These are phyloP conservation scores for Anacardium occidentale DNA, from an alignment of 345 rosid genomes.

Conservation along the genomic window DNA sequence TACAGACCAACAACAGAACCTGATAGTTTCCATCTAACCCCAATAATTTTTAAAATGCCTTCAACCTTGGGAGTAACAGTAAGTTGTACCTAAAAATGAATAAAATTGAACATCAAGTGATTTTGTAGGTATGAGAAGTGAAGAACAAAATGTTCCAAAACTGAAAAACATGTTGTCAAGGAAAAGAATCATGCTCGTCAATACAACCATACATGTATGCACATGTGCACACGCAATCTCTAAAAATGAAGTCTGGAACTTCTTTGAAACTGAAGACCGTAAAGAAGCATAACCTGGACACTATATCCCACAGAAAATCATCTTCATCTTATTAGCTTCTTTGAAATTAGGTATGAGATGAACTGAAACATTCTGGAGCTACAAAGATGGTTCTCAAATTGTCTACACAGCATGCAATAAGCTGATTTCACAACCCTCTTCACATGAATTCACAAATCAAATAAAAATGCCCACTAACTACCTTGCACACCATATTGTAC, in stretches of 20 bases:
- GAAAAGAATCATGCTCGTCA: background rate
- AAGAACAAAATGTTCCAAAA: background rate
- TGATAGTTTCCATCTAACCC: constrained; percentile 89
- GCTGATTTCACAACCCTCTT: constrained; percentile 1
- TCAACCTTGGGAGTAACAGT: constrained; percentile 77
- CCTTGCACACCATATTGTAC: background rate
- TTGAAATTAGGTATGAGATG: too few species aligned
- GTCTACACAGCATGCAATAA: background rate
- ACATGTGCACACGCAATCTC: too few species aligned
- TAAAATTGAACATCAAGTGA: constrained; percentile 1
- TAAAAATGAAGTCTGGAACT: too few species aligned
- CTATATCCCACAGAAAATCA: too few species aligned
- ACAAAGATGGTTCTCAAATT: too few species aligned
- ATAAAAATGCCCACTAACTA: background rate
- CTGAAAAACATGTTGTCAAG: background rate
- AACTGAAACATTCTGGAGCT: too few species aligned
- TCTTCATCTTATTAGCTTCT: too few species aligned
- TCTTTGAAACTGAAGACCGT: too few species aligned
- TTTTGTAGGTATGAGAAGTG: constrained; percentile 3
- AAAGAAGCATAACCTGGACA: background rate
- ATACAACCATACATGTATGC: background rate
- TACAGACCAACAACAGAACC: constrained; percentile 73
- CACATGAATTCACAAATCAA: background rate
- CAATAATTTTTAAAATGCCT: constrained; percentile 83
- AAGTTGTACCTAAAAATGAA: constrained; percentile 65